Base-by-base conservation (phyloP, 1,284 basidiomycete species). In the Boletellus deceptivus region DNA sequence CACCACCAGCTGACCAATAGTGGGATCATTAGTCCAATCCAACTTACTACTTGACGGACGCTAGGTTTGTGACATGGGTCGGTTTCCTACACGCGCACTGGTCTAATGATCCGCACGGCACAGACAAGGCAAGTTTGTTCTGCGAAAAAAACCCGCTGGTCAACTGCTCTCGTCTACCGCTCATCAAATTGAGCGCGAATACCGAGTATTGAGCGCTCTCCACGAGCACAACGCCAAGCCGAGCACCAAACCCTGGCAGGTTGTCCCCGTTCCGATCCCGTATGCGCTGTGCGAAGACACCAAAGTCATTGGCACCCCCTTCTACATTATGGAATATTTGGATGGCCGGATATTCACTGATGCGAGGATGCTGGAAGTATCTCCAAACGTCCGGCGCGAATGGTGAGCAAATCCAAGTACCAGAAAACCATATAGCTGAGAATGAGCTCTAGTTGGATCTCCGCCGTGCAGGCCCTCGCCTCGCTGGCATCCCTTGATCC, bases 321-420 rank as follows among this genome's bases (percentile, higher is more conserved):
- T 98, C 72, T 98, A 98, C 68, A 78, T 98, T 35, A 98, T 98
- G 95, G 87, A 96, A 67, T 98, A 91, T 66, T 67, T 98, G 45
- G 84, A 93, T 42, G 96, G 95, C 0, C 78, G 96, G 39, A 96
- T 98, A 63, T 98, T 98, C 71, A 90, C 91, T 8, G 88, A 98
- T 68, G 75, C 82, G 13, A 72, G 82, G 50, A 87, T 98, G 83
- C 80, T 80, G 0, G 83, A 88, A 57, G 71, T 93, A 6, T 66
- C 76, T 34, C 72, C 77, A 8, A 64, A 80, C 45, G 86, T 89
- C 60, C 72, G 89, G 56, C 73, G 75, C 46, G 81, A 87, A 69
- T 91, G 90, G 91, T 89, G 59, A 50, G 62, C 44, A 33, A 44
- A n/a, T 4, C 22, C 37, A 17, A 22, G 18, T 7, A 37, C n/a